A percentile compares a stretch with the other conserved stretches of the same genome.
Conservation (phyloP, 2,329 filamentous ascomycete species). For the Trichoderma harzianum region DNA sequence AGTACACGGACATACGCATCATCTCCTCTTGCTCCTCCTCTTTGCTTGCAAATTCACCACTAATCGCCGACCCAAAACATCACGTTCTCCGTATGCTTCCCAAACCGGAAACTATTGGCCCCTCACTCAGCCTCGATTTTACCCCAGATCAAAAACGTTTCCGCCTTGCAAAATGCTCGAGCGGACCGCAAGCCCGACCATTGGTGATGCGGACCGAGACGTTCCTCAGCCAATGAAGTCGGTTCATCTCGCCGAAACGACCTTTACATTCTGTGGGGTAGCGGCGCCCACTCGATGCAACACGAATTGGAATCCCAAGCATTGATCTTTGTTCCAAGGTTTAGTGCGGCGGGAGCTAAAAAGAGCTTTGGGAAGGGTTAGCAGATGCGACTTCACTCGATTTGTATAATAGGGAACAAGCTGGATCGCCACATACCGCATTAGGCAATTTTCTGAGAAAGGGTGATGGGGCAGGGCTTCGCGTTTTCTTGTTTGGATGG, state of each 20-base stretch:
- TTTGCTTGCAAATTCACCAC: neutral
- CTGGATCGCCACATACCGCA: neutral
- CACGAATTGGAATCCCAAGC: too few species aligned
- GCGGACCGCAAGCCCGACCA: neutral
- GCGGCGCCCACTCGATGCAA: neutral
- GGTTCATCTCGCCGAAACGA: neutral
- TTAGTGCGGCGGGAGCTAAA: conserved; percentile 5
- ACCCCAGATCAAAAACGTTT: neutral
- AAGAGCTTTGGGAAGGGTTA: neutral
- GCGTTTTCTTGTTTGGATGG: neutral
- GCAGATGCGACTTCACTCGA: neutral
- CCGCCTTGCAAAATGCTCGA: neutral
- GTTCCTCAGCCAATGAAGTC: neutral
- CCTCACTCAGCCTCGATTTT: neutral
- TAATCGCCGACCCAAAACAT: neutral
- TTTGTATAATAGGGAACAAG: neutral
- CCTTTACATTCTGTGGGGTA: neutral
- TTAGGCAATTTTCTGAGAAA: conserved; percentile 1
- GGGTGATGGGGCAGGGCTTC: neutral
- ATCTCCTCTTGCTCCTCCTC: neutral
- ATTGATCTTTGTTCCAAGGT: neutral
- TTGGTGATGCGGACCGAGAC: neutral
- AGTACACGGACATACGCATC: neutral
- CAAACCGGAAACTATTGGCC: neutral
- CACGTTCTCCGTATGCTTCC: neutral